Evolutionary conservation across 495 filamentous ascomycete genomes (phyloP).

Genomic region (Penicillium crystallinum): DNA sequence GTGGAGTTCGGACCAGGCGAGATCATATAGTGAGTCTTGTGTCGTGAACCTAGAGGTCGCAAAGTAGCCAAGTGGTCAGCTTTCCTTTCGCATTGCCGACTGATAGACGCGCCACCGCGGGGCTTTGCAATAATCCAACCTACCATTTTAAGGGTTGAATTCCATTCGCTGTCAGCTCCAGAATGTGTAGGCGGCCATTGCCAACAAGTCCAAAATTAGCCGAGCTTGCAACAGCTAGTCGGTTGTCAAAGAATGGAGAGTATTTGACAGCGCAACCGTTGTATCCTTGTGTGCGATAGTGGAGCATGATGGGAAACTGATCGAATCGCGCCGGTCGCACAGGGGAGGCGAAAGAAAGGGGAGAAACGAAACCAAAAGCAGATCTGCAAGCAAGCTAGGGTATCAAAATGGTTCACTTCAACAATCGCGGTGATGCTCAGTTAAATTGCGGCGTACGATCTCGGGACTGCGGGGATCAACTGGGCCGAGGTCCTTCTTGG

Average conservation of each 20-base stretch:
- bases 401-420: constrained; percentile 6
- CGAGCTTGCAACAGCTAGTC: constrained; percentile 78
- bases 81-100: not conserved
- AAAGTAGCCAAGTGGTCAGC: not conserved
- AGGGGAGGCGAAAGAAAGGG: not conserved
- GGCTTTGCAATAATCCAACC: not conserved
- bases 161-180: constrained; percentile 73
- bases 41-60: constrained; percentile 69
- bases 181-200: constrained; percentile 82
- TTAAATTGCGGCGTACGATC: constrained; percentile 2
- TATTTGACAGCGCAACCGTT: constrained; percentile 95
- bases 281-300: constrained; percentile 87
- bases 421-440: not conserved
- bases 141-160: constrained; percentile 76
- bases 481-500: constrained; percentile 7
- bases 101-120: constrained; percentile 1
- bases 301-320: constrained; percentile 59
- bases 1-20: constrained; percentile 89
- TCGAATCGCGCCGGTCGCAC: constrained; percentile 9
- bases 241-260: constrained; percentile 94
- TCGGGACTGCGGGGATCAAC: constrained; percentile 11
- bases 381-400: constrained; percentile 5
- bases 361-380: not conserved
- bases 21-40: constrained; percentile 92
- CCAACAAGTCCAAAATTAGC: constrained; percentile 96